Conservation (phyloP, 345 rosid species). For the Sisymbrium irio region DNA sequence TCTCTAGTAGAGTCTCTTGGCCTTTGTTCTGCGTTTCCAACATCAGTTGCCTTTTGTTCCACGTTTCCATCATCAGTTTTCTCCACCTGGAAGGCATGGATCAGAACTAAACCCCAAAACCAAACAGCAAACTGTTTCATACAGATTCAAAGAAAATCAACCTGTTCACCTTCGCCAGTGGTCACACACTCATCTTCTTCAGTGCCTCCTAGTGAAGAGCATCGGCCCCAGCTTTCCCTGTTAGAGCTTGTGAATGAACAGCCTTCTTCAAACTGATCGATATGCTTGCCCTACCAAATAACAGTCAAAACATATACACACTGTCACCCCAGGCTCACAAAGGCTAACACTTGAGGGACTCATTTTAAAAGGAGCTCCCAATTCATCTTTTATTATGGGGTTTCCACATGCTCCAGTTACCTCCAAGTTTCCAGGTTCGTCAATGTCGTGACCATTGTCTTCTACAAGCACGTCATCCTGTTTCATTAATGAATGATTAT, state of each 20-base stretch:
- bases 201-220: constrained; percentile 88
- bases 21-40: constrained; percentile 15
- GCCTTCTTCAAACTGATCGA: constrained; percentile 64
- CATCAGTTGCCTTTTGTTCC: too few species aligned
- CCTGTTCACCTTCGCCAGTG: constrained; percentile 53
- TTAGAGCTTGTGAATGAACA: constrained; percentile 93
- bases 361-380: background rate
- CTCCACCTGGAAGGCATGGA: constrained; percentile 38
- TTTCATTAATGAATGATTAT: constrained; percentile 23
- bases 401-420: constrained; percentile 35
- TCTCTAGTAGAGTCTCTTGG: constrained; percentile 20
- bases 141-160: constrained; percentile 22
- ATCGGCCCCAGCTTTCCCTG: constrained; percentile 99
- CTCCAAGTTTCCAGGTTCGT: constrained; percentile 48
- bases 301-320: background rate
- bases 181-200: constrained; percentile 77
- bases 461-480: constrained; percentile 44
- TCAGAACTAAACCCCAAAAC: constrained; percentile 14
- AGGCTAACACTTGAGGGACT: background rate
- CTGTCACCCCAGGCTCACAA: background rate
- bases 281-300: constrained; percentile 55
- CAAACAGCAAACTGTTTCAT: background rate
- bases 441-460: constrained; percentile 31
- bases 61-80: constrained; percentile 45
- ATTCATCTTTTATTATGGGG: background rate